Percentiles rank a stretch among this genome's conserved stretches.
Evolutionary conservation across 768 basidiomycete genomes (phyloP).

Genomic region (Lactarius deliciosus): DNA sequence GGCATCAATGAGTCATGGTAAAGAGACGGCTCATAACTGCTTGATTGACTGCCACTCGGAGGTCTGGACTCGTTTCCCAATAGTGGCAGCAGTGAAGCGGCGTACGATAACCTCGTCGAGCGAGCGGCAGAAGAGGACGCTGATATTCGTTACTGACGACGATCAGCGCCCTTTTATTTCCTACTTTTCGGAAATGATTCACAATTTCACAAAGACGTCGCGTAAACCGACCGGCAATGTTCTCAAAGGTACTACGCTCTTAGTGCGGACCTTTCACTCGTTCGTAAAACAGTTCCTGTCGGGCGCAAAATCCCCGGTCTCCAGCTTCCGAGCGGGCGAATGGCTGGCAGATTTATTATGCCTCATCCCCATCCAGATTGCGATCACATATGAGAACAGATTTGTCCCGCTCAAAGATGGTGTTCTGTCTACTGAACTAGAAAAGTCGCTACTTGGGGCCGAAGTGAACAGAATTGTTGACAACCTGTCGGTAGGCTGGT

Average conservation of each 20-base stretch:
- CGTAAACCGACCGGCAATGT: conserved; percentile 52
- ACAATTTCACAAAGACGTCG: conserved; percentile 47
- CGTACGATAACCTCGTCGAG: conserved; percentile 25
- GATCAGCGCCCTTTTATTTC: conserved; percentile 39
- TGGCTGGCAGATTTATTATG: conserved; percentile 63
- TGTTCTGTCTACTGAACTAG: conserved; percentile 49
- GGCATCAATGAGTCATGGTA: conserved; percentile 23
- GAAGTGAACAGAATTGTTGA: conserved; percentile 60
- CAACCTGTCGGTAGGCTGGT: conserved; percentile 59
- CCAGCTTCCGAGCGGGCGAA: conserved; percentile 51
- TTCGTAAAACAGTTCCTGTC: conserved; percentile 29
- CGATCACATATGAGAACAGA: conserved; percentile 56
- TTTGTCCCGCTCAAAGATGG: conserved; percentile 66
- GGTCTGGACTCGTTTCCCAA: conserved; percentile 20
- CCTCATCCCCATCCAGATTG: conserved; percentile 64
- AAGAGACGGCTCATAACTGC: conserved; percentile 42
- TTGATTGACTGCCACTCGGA: conserved; percentile 18
- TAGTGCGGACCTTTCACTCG: conserved; percentile 32
- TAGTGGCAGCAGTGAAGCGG: conserved; percentile 14
- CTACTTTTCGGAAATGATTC: conserved; percentile 48
- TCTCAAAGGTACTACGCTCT: conserved; percentile 38
- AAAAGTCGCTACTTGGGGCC: conserved; percentile 56
- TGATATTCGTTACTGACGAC: conserved; percentile 47
- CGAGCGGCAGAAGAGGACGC: conserved; percentile 36
- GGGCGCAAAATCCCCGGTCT: conserved; percentile 30